phyloP scores from a whole-genome alignment of 345 rosid genomes.

The Dipteronia dyeriana region DNA sequence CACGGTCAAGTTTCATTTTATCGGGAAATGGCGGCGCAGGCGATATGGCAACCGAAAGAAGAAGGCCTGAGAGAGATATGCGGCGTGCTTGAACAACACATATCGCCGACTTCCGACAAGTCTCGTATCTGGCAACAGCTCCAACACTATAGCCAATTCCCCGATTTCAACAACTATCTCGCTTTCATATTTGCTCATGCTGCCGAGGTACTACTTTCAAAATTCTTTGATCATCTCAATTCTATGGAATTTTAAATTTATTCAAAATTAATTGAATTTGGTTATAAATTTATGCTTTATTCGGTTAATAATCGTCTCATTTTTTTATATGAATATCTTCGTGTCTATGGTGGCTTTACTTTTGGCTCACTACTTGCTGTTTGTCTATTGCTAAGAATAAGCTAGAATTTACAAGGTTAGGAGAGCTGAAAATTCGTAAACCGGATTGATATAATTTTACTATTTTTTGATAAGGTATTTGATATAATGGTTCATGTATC shows the following conservation, averaged over 20 bases:
- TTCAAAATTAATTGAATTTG: not conserved
- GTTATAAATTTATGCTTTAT: no score
- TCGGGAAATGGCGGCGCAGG: slow-evolving; percentile 40
- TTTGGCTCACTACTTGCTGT: not conserved
- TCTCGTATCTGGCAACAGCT: slow-evolving; percentile 90
- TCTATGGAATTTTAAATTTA: not conserved
- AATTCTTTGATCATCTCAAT: slow-evolving; percentile 1
- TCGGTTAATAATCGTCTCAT: not conserved
- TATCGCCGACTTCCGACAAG: slow-evolving; percentile 80
- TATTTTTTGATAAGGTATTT: no score
- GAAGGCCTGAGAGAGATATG: slow-evolving; percentile 84
- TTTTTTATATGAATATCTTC: not conserved
- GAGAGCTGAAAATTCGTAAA: not conserved
- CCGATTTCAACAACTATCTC: slow-evolving; percentile 94
- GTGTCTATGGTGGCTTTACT: not conserved
- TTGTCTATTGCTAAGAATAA: no score
- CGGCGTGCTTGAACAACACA: slow-evolving; percentile 71
- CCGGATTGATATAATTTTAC: not conserved
- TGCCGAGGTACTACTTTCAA: slow-evolving; percentile 53
- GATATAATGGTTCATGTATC: no score
- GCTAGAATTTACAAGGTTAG: no score
- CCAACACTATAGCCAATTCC: slow-evolving; percentile 78
- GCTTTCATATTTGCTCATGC: slow-evolving; percentile 80
- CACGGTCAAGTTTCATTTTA: not conserved
- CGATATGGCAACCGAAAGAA: slow-evolving; percentile 82